Percentiles rank a stretch among this genome's conserved stretches.
These are phyloP conservation scores for Alternaria metachromatica DNA, from an alignment of 2,329 filamentous ascomycete genomes.

Conservation along the genomic window DNA sequence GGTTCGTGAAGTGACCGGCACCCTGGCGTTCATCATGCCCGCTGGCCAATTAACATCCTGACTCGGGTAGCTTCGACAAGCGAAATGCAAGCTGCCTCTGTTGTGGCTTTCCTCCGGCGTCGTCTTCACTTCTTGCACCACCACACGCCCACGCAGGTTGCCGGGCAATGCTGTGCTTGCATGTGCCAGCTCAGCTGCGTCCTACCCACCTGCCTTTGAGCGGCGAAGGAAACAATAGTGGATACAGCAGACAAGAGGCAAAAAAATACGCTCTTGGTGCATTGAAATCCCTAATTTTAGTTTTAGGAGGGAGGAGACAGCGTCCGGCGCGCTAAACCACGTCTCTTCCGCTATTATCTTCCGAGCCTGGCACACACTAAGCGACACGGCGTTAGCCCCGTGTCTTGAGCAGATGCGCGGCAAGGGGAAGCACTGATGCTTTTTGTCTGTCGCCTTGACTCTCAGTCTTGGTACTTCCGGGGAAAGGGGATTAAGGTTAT, in stretches of 20 bases:
- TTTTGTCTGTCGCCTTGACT: neutral
- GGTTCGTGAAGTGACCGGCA: neutral
- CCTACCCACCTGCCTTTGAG: neutral
- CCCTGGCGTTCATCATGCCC: slow-evolving; percentile 1
- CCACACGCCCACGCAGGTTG: neutral
- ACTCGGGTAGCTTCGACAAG: neutral
- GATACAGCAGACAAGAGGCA: neutral
- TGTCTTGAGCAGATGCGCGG: neutral
- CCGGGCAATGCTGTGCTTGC: neutral
- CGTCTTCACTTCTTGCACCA: neutral
- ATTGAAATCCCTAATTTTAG: slow-evolving; percentile 2
- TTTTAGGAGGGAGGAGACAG: neutral
- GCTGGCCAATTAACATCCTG: neutral
- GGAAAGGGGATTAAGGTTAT: slow-evolving; percentile 4
- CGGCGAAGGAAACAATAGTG: neutral
- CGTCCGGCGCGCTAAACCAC: neutral
- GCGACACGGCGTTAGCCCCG: neutral
- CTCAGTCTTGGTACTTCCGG: neutral
- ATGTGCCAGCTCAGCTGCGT: neutral
- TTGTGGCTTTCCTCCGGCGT: neutral
- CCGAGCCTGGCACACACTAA: neutral
- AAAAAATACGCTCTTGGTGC: neutral
- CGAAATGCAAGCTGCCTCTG: neutral
- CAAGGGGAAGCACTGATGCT: neutral
- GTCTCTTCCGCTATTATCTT: neutral